A percentile compares a stretch with the other conserved stretches of the same genome.
These are phyloP conservation scores for Platanthera guangdongensis DNA, from an alignment of 106 monocot species.

Conservation along the genomic window DNA sequence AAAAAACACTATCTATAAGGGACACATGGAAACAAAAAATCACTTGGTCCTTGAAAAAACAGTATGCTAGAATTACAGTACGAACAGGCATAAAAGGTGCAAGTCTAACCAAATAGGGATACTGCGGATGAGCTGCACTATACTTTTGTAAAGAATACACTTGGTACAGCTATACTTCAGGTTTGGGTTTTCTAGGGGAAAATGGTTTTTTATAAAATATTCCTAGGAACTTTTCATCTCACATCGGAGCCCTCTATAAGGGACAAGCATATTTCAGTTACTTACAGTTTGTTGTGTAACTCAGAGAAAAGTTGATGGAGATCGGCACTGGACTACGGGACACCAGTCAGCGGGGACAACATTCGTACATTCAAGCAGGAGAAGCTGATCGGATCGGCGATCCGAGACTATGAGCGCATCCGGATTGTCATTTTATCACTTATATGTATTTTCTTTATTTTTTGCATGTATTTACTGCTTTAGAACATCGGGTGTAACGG, in stretches of 20 bases:
- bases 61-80: neutral
- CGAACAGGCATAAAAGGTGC: neutral
- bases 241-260: neutral
- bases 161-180: neutral
- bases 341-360: no score
- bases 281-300: no score
- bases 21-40: neutral
- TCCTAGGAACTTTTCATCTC: neutral
- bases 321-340: no score
- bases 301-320: no score
- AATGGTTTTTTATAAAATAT: neutral
- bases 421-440: no score
- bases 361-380: no score
- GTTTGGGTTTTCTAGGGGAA: neutral
- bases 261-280: no score
- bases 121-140: neutral
- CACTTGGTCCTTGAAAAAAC: neutral
- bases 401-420: no score
- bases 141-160: neutral
- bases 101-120: neutral
- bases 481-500: no score
- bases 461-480: no score
- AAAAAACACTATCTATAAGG: neutral
- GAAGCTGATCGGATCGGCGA: no score
- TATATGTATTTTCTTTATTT: no score